Evolutionary conservation across 768 basidiomycete species (phyloP).

Genomic region (Collybiopsis luxurians): DNA sequence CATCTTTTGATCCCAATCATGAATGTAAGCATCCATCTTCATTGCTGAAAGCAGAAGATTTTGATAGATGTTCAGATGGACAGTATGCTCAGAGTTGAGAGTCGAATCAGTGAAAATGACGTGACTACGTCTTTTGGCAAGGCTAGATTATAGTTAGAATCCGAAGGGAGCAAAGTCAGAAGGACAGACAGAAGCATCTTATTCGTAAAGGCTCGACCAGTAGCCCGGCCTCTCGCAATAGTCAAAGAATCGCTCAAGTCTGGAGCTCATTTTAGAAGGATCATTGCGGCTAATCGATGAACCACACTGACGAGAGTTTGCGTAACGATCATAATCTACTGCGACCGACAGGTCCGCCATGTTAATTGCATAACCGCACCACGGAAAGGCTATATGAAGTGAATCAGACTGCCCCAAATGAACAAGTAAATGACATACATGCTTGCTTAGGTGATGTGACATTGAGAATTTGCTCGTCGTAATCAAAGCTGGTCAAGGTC

Average conservation of each 20-base stretch:
- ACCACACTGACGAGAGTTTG: slow-evolving; percentile 47
- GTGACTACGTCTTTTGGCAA: slow-evolving; percentile 73
- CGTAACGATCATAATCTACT: slow-evolving; percentile 74
- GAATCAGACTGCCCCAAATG: background rate
- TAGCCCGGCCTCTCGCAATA: slow-evolving; percentile 59
- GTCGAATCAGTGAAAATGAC: slow-evolving; percentile 74
- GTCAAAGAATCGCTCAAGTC: slow-evolving; percentile 69
- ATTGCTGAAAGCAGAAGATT: slow-evolving; percentile 79
- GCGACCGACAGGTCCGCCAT: slow-evolving; percentile 74
- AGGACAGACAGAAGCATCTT: slow-evolving; percentile 68
- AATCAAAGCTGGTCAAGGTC: slow-evolving; percentile 84
- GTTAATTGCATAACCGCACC: slow-evolving; percentile 88
- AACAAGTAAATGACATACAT: slow-evolving; percentile 24
- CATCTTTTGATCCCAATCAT: slow-evolving; percentile 47
- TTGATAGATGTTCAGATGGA: slow-evolving; percentile 85
- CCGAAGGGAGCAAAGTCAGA: background rate
- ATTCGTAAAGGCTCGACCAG: slow-evolving; percentile 60
- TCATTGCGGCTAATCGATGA: background rate
- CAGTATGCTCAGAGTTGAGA: slow-evolving; percentile 59
- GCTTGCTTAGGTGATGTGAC: slow-evolving; percentile 45
- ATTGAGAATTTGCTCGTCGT: slow-evolving; percentile 50
- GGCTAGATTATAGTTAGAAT: slow-evolving; percentile 32
- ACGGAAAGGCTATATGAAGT: slow-evolving; percentile 69
- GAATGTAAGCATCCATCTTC: slow-evolving; percentile 84
- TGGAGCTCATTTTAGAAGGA: slow-evolving; percentile 21